Evolutionary conservation across 257 asterid species (phyloP).

Genomic region (Solanum chiquidenum): DNA sequence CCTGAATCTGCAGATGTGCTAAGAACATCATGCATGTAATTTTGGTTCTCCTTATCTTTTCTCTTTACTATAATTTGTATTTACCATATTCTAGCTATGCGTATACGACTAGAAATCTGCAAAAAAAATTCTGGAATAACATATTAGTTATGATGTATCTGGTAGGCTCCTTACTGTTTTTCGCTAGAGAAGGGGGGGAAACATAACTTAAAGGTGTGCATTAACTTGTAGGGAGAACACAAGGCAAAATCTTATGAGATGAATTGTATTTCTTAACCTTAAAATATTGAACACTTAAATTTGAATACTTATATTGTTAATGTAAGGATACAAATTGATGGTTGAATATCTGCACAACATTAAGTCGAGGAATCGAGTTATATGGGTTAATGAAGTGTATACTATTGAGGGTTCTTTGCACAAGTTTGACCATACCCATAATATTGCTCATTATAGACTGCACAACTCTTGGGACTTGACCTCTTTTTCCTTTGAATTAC

Average conservation of each 20-base stretch:
- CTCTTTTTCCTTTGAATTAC: not conserved
- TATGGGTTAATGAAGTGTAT: not conserved
- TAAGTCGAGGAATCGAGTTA: not conserved
- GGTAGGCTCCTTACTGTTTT: not conserved
- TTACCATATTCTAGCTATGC: slow-evolving; percentile 24
- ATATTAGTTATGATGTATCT: not conserved
- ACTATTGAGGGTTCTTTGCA: not conserved
- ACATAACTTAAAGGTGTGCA: not conserved
- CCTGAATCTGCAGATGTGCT: not conserved
- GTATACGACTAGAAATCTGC: slow-evolving; percentile 37
- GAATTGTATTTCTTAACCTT: not conserved
- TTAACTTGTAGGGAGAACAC: not conserved
- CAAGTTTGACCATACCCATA: not conserved
- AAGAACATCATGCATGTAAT: not conserved
- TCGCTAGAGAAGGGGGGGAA: not conserved
- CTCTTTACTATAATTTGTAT: not conserved
- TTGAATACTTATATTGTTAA: not conserved
- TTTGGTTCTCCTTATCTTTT: not conserved
- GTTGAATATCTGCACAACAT: not conserved
- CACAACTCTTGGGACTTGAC: not conserved
- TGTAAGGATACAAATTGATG: not conserved
- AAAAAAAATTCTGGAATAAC: not conserved
- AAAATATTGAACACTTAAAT: not conserved
- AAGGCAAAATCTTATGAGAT: not conserved
- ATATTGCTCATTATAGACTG: not conserved